These are phyloP conservation scores for Aspergillaceae sp. DNA, from an alignment of 2,329 filamentous ascomycete species.

Conservation along the genomic window DNA sequence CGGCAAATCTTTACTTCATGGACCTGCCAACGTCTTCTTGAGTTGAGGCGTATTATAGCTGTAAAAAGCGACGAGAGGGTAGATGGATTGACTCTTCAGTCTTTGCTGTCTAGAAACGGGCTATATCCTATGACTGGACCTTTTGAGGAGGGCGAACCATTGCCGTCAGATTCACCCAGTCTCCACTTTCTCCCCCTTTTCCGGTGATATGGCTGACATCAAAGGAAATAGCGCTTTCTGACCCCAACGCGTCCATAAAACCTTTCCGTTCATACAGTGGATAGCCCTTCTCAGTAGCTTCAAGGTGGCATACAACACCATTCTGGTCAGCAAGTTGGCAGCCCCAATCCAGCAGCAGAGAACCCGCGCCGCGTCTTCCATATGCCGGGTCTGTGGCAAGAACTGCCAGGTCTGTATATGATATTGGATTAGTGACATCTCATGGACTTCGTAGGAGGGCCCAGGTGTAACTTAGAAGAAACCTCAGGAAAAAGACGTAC, in stretches of 20 bases:
- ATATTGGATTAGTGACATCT: too few relatives aligned
- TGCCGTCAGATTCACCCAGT: neutral
- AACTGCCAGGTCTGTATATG: neutral
- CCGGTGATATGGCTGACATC: neutral
- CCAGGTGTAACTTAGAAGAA: neutral
- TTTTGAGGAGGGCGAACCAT: neutral
- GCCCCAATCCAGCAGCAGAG: neutral
- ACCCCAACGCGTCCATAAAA: neutral
- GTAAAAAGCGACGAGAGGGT: neutral
- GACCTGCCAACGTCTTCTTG: too few relatives aligned
- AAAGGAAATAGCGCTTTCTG: neutral
- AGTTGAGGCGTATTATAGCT: too few relatives aligned
- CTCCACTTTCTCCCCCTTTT: neutral
- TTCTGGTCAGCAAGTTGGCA: too few relatives aligned
- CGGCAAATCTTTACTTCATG: too few relatives aligned
- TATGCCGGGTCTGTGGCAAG: neutral
- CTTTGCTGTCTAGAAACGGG: neutral
- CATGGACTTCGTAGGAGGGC: too few relatives aligned
- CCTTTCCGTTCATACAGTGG: neutral
- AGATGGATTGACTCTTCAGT: neutral
- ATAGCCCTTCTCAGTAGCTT: too few relatives aligned
- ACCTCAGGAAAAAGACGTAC: neutral
- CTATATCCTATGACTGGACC: too few relatives aligned
- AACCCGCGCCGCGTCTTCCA: neutral
- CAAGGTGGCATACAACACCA: too few relatives aligned